A percentile compares a stretch with the other conserved stretches of the same genome.
These are phyloP conservation scores for Stephanodiscus triporus DNA, from an alignment of 108 stramenopile genomes.

Conservation along the genomic window DNA sequence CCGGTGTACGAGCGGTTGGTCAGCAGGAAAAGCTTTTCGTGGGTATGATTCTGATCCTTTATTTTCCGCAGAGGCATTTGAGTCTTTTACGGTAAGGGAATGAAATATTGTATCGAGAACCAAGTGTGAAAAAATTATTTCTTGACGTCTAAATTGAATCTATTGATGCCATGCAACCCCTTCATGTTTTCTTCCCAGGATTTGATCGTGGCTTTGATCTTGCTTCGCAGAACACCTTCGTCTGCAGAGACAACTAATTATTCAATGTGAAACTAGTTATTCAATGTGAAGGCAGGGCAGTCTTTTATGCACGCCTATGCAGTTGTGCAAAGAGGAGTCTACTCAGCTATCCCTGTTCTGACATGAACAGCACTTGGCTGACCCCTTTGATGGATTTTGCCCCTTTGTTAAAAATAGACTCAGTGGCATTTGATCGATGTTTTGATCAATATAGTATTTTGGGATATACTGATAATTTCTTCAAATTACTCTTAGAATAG, in stretches of 20 bases:
- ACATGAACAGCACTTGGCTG: too few species aligned
- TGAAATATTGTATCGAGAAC: slow-evolving; percentile 33
- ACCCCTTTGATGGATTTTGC: too few species aligned
- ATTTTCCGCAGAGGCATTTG: slow-evolving; percentile 99
- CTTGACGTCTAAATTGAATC: slow-evolving; percentile 56
- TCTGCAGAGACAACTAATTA: slow-evolving; percentile 77
- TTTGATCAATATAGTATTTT: too few species aligned
- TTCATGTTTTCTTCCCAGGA: slow-evolving; percentile 36
- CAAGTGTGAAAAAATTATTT: slow-evolving; percentile 72
- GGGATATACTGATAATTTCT: too few species aligned
- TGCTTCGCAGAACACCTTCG: slow-evolving; percentile 93
- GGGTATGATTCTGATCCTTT: slow-evolving; percentile 99
- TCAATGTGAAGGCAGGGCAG: background rate
- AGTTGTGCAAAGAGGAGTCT: background rate
- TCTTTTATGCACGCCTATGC: background rate
- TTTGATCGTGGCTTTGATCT: slow-evolving; percentile 98
- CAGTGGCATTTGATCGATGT: too few species aligned
- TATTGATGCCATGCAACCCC: slow-evolving; percentile 53
- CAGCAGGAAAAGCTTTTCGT: slow-evolving; percentile 99
- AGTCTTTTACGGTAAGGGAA: slow-evolving; percentile 90
- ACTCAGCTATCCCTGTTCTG: too few species aligned
- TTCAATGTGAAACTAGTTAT: slow-evolving; percentile 41
- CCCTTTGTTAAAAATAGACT: too few species aligned
- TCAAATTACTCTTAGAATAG: too few species aligned
- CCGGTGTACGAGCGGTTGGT: slow-evolving; percentile 98